Conservation (phyloP, 805 yeast species). For the Blastobotrys chiropterorum region DNA sequence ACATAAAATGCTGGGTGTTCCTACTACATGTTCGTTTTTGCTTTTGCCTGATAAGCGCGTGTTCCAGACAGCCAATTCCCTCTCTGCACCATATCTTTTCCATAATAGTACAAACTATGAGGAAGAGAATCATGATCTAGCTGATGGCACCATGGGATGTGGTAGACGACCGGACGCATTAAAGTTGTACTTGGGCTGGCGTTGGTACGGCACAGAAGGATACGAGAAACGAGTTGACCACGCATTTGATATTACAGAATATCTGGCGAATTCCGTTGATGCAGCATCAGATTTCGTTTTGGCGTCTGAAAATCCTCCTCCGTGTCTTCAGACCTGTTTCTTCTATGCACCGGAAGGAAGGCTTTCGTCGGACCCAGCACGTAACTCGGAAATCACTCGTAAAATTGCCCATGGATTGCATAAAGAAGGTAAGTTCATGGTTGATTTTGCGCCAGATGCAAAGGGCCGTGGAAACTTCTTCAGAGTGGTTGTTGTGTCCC, state of each 20-base stretch:
- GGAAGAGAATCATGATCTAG: conserved; percentile 58
- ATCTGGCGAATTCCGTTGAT: conserved; percentile 46
- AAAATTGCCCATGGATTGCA: conserved; percentile 56
- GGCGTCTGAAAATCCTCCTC: conserved; percentile 54
- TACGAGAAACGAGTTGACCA: conserved; percentile 63
- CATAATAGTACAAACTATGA: conserved; percentile 54
- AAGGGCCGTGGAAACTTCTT: conserved; percentile 68
- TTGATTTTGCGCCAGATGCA: conserved; percentile 68
- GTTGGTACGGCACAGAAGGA: conserved; percentile 67
- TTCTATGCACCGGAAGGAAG: conserved; percentile 49
- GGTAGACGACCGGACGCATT: conserved; percentile 81
- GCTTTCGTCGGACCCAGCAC: conserved; percentile 27
- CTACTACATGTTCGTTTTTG: conserved; percentile 60
- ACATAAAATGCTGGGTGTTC: conserved; percentile 85
- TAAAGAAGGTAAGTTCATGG: conserved; percentile 55
- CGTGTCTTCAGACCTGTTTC: conserved; percentile 80
- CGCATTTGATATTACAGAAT: conserved; percentile 59
- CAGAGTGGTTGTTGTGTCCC: conserved; percentile 77
- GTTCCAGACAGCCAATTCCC: conserved; percentile 67
- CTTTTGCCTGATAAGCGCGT: conserved; percentile 60
- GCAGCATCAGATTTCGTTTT: conserved; percentile 44
- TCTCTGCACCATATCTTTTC: conserved; percentile 75
- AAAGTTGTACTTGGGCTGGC: conserved; percentile 75
- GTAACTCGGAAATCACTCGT: conserved; percentile 53
- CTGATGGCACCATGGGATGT: conserved; percentile 90